Base-by-base conservation (phyloP, 2,329 filamentous ascomycete species). In the Trichoderma oligosporum region DNA sequence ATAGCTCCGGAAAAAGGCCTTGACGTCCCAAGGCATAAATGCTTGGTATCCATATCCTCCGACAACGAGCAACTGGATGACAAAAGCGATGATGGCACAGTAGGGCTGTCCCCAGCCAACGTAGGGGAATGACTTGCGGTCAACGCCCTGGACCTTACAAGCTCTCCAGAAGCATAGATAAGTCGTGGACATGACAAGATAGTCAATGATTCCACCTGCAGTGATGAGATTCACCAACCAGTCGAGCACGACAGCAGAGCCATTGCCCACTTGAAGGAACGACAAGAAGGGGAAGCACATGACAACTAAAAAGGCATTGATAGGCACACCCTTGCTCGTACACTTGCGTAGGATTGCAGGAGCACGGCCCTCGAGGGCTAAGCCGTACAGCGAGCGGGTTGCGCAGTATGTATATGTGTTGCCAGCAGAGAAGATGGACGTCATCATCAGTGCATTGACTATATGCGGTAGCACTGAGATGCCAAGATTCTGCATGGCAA, bases 151-250 rank as follows among this genome's bases (percentile, higher is more conserved):
- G 1, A 75, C 80, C 60, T 77, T 70, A 61, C 78, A 76, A 42
- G 83, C 84, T 24, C 76, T 75, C 69, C 81, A 73, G 67, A 74
- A 78, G 60, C 73, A 71, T 44, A 78, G 61, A 65, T 76, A 82
- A 22, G 76, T 76, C 46, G 75, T 61, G 61, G 71, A 70, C 66
- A 78, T 78, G 67, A 81, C 75, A 59, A 86, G 77, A 69, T 83
- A 87, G 72, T 85, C 82, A 68, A 87, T 84, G 62, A 84, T 76
- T 48, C 78, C 77, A 24, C 78, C 80, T 5, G 78, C 82, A 7
- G 81, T 84, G 66, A 83, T 78, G 7, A 86, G 72, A 60, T 76
- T 79, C 61, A 79, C 73, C 49, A 85, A 72, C 78, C 79, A 84
- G 57, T 66, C 78, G 14, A 84, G 73, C 1, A 79, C 78, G 56